Evolutionary conservation across 345 rosid species (phyloP), one percentile per base, ranked within the genome.

Genomic region (Acer negundo): DNA sequence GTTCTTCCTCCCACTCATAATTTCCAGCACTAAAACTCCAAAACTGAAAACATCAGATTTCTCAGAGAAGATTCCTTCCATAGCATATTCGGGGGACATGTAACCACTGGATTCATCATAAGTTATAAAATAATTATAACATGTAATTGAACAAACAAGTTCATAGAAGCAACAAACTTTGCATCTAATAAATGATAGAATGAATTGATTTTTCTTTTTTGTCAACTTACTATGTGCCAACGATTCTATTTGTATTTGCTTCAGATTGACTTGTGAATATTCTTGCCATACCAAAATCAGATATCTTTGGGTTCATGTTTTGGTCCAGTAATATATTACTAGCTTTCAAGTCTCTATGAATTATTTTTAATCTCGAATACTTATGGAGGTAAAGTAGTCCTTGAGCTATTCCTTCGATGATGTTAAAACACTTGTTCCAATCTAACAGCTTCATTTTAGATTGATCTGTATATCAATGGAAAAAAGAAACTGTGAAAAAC

Each of bases 41-140:
- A 80, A 80, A 24, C 79, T 70, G 11, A 35, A 80, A 19, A 75
- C 82, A 75, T 80, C 79, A 12, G 78, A 75, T 44, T 80, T 75
- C 17, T 64, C 47, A 12, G 73, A 75, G 73, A 80, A 69, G 28
- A 80, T 8, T 19, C 76, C 79, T 2, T 62, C 67, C 62, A 70
- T 70, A 13, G 46, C 35, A 65, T 80, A 80, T 44, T 80, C 73
- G 9, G 79, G 73, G 5, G 73, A 56, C 79, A 75, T 80, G 2
- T 80, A 70, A 8, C 76, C 82, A 16, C 76, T 67, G 3, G 44
- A 64, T 64, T 64, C 42, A 64, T 28, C 31, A 28, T 28, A 28
- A 28, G 31, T 28, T 28, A 28, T 28, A 28, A 28, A 28, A 28
- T 28, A 28, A 28, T 31, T 31, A 28, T 2, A 28, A 28, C 31